These are phyloP conservation scores for Colletotrichum sp. DNA, from an alignment of 2,329 filamentous ascomycete species.

Conservation along the genomic window DNA sequence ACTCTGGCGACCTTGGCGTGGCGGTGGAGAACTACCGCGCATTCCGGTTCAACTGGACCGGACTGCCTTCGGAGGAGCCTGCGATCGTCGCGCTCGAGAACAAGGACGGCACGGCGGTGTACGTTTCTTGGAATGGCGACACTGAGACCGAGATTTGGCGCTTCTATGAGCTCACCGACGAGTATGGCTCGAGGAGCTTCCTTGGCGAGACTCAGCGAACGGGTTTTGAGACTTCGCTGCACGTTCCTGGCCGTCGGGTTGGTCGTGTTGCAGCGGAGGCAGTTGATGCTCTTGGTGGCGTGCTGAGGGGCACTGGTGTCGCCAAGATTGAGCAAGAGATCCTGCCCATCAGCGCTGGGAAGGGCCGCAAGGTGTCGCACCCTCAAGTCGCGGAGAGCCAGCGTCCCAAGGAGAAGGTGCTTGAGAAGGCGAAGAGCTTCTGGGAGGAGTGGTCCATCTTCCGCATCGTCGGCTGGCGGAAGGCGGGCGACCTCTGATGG, in stretches of 20 bases:
- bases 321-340: neutral
- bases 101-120: constrained; percentile 9
- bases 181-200: neutral
- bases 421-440: neutral
- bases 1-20: constrained; percentile 36
- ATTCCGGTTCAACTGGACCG: constrained; percentile 59
- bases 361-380: neutral
- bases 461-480: neutral
- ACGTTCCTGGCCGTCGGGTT: neutral
- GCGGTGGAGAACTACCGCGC: constrained; percentile 58
- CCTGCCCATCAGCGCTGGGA: neutral
- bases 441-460: neutral
- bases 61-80: constrained; percentile 44
- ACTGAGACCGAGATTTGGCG: constrained; percentile 35
- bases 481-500: neutral
- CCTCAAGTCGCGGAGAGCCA: neutral
- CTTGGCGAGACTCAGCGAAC: constrained; percentile 1
- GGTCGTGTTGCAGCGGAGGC: neutral
- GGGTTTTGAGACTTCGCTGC: constrained; percentile 13
- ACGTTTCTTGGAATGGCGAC: constrained; percentile 41
- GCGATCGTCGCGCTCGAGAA: constrained; percentile 20
- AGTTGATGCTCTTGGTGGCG: neutral
- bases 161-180: constrained; percentile 27
- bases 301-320: neutral
- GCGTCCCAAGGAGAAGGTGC: neutral